phyloP scores from a whole-genome alignment of 2,329 filamentous ascomycete genomes.

The Gaeumannomyces tritici region DNA sequence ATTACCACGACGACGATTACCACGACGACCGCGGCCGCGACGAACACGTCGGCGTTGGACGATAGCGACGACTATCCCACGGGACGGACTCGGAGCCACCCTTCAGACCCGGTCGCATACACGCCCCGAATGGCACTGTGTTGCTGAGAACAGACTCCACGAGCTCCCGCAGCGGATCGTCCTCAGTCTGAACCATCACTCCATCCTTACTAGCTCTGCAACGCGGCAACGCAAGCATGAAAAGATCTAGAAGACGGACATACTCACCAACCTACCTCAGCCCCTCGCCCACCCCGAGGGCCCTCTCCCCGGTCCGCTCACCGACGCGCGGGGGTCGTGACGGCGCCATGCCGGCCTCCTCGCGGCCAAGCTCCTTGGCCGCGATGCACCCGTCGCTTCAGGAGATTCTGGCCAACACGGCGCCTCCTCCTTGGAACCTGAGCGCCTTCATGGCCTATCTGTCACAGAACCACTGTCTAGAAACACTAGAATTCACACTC shows the following conservation, averaged over 20 bases:
- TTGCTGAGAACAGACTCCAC: not conserved
- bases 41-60: too few species aligned
- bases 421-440: slow-evolving; percentile 81
- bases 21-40: not conserved
- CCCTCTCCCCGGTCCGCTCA: slow-evolving; percentile 32
- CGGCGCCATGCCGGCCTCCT: slow-evolving; percentile 31
- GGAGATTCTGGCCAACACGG: slow-evolving; percentile 80
- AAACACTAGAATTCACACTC: slow-evolving; percentile 94
- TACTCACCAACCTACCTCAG: slow-evolving; percentile 32
- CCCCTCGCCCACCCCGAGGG: slow-evolving; percentile 24
- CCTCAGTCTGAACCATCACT: not conserved
- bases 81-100: too few species aligned
- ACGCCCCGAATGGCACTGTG: not conserved
- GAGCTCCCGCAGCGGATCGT: not conserved
- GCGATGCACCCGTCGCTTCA: slow-evolving; percentile 58
- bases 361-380: slow-evolving; percentile 39
- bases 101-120: too few species aligned
- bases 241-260: slow-evolving; percentile 29
- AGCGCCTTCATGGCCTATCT: slow-evolving; percentile 93
- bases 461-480: slow-evolving; percentile 92
- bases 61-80: too few species aligned
- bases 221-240: slow-evolving; percentile 9
- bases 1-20: too few species aligned
- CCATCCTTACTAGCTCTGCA: not conserved
- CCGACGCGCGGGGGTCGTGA: slow-evolving; percentile 26